Percentiles rank a stretch among this genome's conserved stretches.
Evolutionary conservation across 2,329 filamentous ascomycete species (phyloP).

Genomic region (Cladobotryum protrusum): DNA sequence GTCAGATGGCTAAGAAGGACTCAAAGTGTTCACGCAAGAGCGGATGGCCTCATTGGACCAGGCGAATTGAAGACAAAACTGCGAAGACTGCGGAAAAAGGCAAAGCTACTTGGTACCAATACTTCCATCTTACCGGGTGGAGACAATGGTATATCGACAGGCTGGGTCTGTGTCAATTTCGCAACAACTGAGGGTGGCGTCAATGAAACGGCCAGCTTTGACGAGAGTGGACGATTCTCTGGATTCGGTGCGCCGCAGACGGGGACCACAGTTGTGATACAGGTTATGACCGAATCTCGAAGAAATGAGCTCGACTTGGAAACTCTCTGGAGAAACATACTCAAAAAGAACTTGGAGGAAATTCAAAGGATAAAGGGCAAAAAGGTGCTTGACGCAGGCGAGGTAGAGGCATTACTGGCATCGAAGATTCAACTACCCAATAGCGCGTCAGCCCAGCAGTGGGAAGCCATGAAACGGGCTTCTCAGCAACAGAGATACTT

Average conservation of each 20-base stretch:
- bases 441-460: conserved; percentile 25
- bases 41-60: conserved; percentile 81
- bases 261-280: conserved; percentile 50
- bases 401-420: conserved; percentile 26
- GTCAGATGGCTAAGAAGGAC: conserved; percentile 76
- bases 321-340: conserved; percentile 41
- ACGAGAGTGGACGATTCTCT: conserved; percentile 54
- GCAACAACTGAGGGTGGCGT: conserved; percentile 59
- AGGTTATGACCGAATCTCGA: conserved; percentile 51
- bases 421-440: conserved; percentile 28
- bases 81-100: conserved; percentile 70
- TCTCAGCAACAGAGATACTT: conserved; percentile 29
- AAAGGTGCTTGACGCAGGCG: conserved; percentile 15
- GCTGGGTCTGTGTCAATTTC: conserved; percentile 93
- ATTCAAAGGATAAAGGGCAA: conserved; percentile 26
- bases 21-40: conserved; percentile 66
- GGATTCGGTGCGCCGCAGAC: conserved; percentile 61
- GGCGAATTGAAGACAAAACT: conserved; percentile 89
- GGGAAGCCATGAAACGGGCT: conserved; percentile 29
- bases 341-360: conserved; percentile 30
- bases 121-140: conserved; percentile 56
- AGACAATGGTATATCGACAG: conserved; percentile 85
- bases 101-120: conserved; percentile 70
- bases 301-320: conserved; percentile 49
- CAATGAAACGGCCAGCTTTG: conserved; percentile 38